Evolutionary conservation across 805 yeast species (phyloP).

Genomic region (Candida krabiensis): DNA sequence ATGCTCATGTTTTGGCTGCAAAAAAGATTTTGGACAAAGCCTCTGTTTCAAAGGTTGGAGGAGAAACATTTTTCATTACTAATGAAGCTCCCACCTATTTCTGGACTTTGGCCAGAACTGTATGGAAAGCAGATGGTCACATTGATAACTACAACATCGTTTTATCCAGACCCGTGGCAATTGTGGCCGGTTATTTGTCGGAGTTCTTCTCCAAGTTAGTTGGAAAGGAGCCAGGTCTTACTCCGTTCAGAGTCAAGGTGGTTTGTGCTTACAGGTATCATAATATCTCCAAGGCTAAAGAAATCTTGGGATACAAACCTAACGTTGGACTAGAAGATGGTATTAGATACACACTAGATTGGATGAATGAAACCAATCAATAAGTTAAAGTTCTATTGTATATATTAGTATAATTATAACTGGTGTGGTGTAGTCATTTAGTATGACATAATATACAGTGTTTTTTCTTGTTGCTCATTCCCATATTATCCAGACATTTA

Average conservation of each 20-base stretch:
- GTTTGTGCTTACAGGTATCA: constrained; percentile 94
- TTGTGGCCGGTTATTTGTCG: constrained; percentile 78
- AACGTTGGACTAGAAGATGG: constrained; percentile 77
- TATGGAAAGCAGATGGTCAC: constrained; percentile 96
- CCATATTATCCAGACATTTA: constrained; percentile 53
- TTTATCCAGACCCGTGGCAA: constrained; percentile 72
- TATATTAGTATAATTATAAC: neutral
- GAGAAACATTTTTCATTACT: constrained; percentile 87
- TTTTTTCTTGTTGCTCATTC: constrained; percentile 29
- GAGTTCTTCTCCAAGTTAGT: constrained; percentile 66
- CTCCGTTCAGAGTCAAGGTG: constrained; percentile 91
- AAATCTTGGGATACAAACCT: constrained; percentile 75
- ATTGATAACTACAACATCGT: constrained; percentile 69
- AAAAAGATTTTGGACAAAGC: constrained; percentile 57
- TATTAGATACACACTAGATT: constrained; percentile 71
- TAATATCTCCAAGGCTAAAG: constrained; percentile 84
- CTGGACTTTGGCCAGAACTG: constrained; percentile 95
- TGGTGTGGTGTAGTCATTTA: constrained; percentile 1
- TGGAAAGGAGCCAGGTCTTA: constrained; percentile 88
- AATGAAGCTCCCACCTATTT: constrained; percentile 94
- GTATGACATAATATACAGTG: constrained; percentile 43
- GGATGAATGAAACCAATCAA: constrained; percentile 73
- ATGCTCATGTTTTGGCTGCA: constrained; percentile 93
- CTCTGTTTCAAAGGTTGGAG: constrained; percentile 55
- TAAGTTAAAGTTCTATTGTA: constrained; percentile 5